Conservation (phyloP, 1,284 basidiomycete genomes). For the Entoloma clypeatum region DNA sequence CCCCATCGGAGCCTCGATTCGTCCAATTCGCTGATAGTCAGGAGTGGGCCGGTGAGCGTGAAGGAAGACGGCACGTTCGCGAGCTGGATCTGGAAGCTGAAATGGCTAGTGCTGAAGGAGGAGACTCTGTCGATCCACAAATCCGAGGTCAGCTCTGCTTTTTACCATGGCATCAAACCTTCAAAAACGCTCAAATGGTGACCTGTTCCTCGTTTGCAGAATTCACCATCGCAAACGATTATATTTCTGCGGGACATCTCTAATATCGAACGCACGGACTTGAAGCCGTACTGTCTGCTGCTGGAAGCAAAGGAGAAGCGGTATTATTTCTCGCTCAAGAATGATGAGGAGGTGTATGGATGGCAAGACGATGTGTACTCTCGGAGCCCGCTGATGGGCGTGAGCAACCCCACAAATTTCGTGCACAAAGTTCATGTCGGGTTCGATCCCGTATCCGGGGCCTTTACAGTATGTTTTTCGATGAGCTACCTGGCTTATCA, state of each 20-base stretch:
- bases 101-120: slow-evolving; percentile 87
- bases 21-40: slow-evolving; percentile 43
- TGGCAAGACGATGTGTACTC: slow-evolving; percentile 98
- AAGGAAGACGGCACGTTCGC: slow-evolving; percentile 86
- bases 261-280: slow-evolving; percentile 86
- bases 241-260: slow-evolving; percentile 78
- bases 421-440: slow-evolving; percentile 98
- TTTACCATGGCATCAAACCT: slow-evolving; percentile 5
- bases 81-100: slow-evolving; percentile 90
- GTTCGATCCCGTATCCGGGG: slow-evolving; percentile 91
- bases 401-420: slow-evolving; percentile 94
- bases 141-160: slow-evolving; percentile 69
- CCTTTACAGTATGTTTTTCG: slow-evolving; percentile 72
- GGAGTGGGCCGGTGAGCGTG: slow-evolving; percentile 70
- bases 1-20: slow-evolving; percentile 56
- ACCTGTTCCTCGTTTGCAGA: slow-evolving; percentile 32
- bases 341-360: slow-evolving; percentile 92
- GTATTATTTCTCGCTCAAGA: slow-evolving; percentile 81
- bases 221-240: slow-evolving; percentile 60
- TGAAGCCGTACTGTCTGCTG: slow-evolving; percentile 89
- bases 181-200: slow-evolving; percentile 9
- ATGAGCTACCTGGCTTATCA: neutral
- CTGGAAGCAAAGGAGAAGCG: slow-evolving; percentile 82
- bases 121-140: slow-evolving; percentile 84
- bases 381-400: slow-evolving; percentile 89